These are phyloP conservation scores for Talaromyces liani DNA, from an alignment of 495 filamentous ascomycete genomes.

Conservation along the genomic window DNA sequence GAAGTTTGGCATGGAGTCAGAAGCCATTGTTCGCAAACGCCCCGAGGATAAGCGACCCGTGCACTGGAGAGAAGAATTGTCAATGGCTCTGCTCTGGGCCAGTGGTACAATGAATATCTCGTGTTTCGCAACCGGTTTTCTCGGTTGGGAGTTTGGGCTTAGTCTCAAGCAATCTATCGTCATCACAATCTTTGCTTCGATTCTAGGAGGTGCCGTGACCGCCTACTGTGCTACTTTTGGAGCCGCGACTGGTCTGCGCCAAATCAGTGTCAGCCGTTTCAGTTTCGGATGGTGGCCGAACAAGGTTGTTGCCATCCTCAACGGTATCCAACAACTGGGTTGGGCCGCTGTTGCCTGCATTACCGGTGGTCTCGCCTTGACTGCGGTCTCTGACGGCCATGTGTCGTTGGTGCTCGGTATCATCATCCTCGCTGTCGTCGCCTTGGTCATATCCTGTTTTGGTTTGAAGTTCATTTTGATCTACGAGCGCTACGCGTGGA, in stretches of 20 bases:
- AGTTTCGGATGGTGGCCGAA: slow-evolving; percentile 49
- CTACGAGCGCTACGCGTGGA: slow-evolving; percentile 57
- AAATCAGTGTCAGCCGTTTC: slow-evolving; percentile 47
- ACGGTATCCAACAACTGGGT: slow-evolving; percentile 41
- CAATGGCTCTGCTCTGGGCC: slow-evolving; percentile 46
- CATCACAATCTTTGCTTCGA: slow-evolving; percentile 27
- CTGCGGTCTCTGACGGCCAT: slow-evolving; percentile 26
- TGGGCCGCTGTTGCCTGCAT: slow-evolving; percentile 38
- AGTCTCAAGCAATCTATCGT: slow-evolving; percentile 26
- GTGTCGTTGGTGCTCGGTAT: slow-evolving; percentile 33
- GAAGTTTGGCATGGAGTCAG: slow-evolving; percentile 47
- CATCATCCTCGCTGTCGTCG: slow-evolving; percentile 42
- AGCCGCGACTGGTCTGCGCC: slow-evolving; percentile 42
- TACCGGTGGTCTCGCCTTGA: slow-evolving; percentile 30
- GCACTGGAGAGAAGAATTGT: slow-evolving; percentile 25
- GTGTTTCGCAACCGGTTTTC: slow-evolving; percentile 37
- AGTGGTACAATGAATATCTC: slow-evolving; percentile 48
- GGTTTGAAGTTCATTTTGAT: slow-evolving; percentile 50
- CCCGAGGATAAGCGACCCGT: slow-evolving; percentile 33
- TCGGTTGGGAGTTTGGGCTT: slow-evolving; percentile 30
- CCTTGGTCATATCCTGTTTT: slow-evolving; percentile 51
- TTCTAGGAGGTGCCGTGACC: slow-evolving; percentile 36
- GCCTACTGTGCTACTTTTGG: slow-evolving; percentile 45
- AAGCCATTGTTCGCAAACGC: slow-evolving; percentile 42
- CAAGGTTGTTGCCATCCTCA: slow-evolving; percentile 42